phyloP scores from a whole-genome alignment of 352 stramenopile species.

The Phytopythium ostracodes region DNA sequence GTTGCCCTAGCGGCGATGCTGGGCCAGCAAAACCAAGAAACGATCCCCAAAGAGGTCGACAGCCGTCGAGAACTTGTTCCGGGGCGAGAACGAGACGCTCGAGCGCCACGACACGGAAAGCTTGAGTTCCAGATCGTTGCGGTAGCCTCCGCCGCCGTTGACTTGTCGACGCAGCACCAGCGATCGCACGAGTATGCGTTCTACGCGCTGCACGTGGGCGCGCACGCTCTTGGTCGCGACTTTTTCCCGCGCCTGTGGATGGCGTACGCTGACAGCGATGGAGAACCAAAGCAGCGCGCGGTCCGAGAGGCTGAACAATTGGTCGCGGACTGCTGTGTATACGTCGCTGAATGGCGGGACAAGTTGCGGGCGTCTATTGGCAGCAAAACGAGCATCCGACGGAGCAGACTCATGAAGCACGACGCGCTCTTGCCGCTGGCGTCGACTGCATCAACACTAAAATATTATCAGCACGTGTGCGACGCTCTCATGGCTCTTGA shows the following conservation, averaged over 20 bases:
- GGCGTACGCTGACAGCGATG: conserved; percentile 7
- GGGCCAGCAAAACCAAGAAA: not conserved
- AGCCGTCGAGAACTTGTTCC: too few species aligned
- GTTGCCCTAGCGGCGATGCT: not conserved
- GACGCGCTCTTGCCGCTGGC: not conserved
- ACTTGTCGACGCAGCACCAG: conserved; percentile 11
- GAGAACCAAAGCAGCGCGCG: conserved; percentile 5
- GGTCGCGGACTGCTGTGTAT: not conserved
- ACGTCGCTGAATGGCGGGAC: not conserved
- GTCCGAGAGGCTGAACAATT: conserved; percentile 11
- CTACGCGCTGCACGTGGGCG: conserved; percentile 13
- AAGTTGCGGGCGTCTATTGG: conserved; percentile 8
- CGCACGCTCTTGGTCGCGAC: conserved; percentile 1
- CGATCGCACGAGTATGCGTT: conserved; percentile 20
- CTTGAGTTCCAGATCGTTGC: conserved; percentile 48
- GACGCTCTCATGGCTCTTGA: not conserved
- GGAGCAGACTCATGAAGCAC: not conserved
- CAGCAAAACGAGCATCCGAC: not conserved
- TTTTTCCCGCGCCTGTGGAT: conserved; percentile 26
- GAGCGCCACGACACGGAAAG: not conserved
- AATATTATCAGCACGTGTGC: conserved; percentile 1
- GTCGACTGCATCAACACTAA: conserved; percentile 5
- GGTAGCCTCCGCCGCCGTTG: conserved; percentile 18
- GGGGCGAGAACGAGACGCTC: too few species aligned
- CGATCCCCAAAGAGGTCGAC: not conserved